Conservation (phyloP, 2,329 filamentous ascomycete genomes). For the Ilyonectria mors-panacis region DNA sequence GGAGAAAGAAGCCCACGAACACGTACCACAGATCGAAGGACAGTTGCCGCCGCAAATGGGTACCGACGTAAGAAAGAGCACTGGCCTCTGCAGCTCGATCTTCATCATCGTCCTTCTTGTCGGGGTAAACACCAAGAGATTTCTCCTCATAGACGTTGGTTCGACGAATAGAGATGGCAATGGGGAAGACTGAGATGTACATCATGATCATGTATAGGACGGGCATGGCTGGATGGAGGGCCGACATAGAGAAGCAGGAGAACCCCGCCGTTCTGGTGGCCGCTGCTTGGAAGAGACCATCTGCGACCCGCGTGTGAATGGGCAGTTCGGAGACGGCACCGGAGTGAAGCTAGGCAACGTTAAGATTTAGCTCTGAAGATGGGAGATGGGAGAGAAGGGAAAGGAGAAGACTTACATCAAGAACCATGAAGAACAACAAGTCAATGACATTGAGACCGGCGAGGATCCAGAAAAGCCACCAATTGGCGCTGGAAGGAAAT, state of each 20-base stretch:
- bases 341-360: slow-evolving; percentile 74
- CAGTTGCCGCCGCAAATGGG: slow-evolving; percentile 92
- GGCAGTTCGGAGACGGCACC: slow-evolving; percentile 77
- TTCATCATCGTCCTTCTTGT: slow-evolving; percentile 61
- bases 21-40: slow-evolving; percentile 99
- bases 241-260: slow-evolving; percentile 81
- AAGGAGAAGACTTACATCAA: slow-evolving; percentile 76
- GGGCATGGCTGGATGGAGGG: slow-evolving; percentile 90
- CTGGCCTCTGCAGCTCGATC: slow-evolving; percentile 64
- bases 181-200: slow-evolving; percentile 98
- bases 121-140: slow-evolving; percentile 80
- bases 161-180: slow-evolving; percentile 92
- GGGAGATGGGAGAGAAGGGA: background rate
- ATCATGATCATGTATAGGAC: slow-evolving; percentile 98
- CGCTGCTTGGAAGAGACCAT: slow-evolving; percentile 91
- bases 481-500: slow-evolving; percentile 91
- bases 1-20: slow-evolving; percentile 92
- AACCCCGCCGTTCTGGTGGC: slow-evolving; percentile 94
- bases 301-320: slow-evolving; percentile 82
- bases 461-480: slow-evolving; percentile 95
- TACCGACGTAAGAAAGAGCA: slow-evolving; percentile 86
- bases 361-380: slow-evolving; percentile 34
- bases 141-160: slow-evolving; percentile 98
- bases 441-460: slow-evolving; percentile 87
- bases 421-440: slow-evolving; percentile 90